A percentile compares a stretch with the other conserved stretches of the same genome.
These are phyloP conservation scores for Fraxinus paxiana DNA, from an alignment of 305 asterid genomes.

Conservation along the genomic window DNA sequence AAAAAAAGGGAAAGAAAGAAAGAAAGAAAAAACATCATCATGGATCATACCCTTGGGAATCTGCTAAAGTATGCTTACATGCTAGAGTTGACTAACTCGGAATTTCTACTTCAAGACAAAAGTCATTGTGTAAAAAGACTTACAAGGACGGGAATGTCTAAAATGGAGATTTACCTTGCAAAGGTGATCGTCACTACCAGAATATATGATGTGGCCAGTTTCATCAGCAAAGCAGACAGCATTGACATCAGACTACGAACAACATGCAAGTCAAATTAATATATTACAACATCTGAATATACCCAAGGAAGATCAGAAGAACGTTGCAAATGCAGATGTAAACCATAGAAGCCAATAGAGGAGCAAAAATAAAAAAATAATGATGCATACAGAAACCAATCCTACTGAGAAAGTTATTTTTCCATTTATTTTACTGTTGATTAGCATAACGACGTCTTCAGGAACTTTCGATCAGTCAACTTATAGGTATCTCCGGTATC, in stretches of 20 bases:
- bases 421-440: neutral
- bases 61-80: neutral
- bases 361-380: neutral
- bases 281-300: slow-evolving; percentile 10
- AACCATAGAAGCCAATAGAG: neutral
- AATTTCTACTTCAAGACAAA: neutral
- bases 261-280: slow-evolving; percentile 21
- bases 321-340: neutral
- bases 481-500: neutral
- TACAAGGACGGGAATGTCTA: neutral
- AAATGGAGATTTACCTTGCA: slow-evolving; percentile 62
- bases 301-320: neutral
- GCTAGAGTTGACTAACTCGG: neutral
- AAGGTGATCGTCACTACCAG: slow-evolving; percentile 91
- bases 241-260: slow-evolving; percentile 88
- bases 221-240: slow-evolving; percentile 98
- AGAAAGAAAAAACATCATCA: neutral
- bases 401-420: neutral
- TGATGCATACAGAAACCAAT: neutral
- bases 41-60: neutral
- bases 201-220: slow-evolving; percentile 81
- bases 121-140: neutral
- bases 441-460: neutral
- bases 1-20: neutral
- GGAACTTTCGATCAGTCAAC: neutral